These are phyloP conservation scores for Talaromyces funiculosus DNA, from an alignment of 2,329 filamentous ascomycete genomes.

Conservation along the genomic window DNA sequence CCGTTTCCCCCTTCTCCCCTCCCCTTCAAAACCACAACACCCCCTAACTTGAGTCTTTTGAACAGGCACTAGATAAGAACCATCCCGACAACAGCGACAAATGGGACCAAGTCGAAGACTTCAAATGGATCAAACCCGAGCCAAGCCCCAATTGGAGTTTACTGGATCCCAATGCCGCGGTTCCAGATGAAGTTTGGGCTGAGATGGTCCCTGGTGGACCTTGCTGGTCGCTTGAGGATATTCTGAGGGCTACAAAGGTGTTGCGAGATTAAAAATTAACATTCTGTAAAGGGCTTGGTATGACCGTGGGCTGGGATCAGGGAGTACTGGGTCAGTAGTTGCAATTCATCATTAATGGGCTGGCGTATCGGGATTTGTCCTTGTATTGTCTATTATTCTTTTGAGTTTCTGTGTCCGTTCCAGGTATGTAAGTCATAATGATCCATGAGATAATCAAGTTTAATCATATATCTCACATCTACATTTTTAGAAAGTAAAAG, in stretches of 20 bases:
- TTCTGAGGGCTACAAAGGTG: conserved; percentile 45
- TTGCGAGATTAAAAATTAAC: conserved; percentile 21
- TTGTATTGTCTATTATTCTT: not conserved
- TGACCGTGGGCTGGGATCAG: not conserved
- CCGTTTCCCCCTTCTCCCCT: not conserved
- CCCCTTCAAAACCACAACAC: not conserved
- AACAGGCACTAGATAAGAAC: conserved; percentile 28
- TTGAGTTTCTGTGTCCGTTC: not conserved
- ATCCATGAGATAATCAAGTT: no score
- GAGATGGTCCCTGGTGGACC: conserved; percentile 60
- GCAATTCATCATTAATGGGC: not conserved
- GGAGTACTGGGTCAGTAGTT: not conserved
- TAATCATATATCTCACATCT: no score
- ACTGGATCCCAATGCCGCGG: conserved; percentile 54
- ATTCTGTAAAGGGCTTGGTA: no score
- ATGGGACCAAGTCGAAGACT: conserved; percentile 92
- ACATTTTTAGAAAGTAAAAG: not conserved
- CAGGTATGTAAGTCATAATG: not conserved
- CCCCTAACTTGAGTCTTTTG: not conserved
- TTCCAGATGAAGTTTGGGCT: conserved; percentile 63
- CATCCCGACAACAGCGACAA: conserved; percentile 50
- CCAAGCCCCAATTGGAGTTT: conserved; percentile 83
- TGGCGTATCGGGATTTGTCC: not conserved
- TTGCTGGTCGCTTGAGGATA: conserved; percentile 58
- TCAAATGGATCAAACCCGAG: conserved; percentile 89